Evolutionary conservation across 768 basidiomycete species (phyloP), one percentile per base, ranked within the genome.

Genomic region (Scleroderma bovista): DNA sequence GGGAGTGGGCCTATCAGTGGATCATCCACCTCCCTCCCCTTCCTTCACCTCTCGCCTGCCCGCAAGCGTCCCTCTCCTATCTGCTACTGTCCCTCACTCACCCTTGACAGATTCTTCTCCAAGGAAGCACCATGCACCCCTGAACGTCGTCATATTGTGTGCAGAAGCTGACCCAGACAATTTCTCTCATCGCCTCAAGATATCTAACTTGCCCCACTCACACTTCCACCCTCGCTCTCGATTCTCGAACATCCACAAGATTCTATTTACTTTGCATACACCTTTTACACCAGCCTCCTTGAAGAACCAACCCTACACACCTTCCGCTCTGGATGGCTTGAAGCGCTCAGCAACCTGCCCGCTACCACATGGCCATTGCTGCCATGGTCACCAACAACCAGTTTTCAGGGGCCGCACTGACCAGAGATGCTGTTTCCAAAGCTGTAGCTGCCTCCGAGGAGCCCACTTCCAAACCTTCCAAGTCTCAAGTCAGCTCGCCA

Each of bases 271-370:
- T 96, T 92, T 57, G 88, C 95, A 0, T 99, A 98, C 69, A 84
- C 83, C 0, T 95, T 94, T 60, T 98, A 98, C 71, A 86, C 93
- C 0, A 83, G 85, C 34, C 77, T 98, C 2, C 73, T 93, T 44
- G 95, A 97, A 61, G 88, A 96, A 62, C 81, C 78, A 9, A 75
- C 73, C 1, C 76, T 98, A 40, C 69, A 64, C 2, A 65, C 71
- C 8, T 96, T 92, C 73, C 82, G 84, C 51, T 72, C 79, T 2
- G 84, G 85, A 16, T 99, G 96, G 96, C 80, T 98, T 46, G 96
- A 99, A 65, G 92, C 94, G 3, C 82, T 99, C 15, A 95, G 96
- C 22, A 95, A 99, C 68, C 77, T 99, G 93, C 96, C 0, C 77
- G 94, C 33, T 98, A 97, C 66, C 80, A 88, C 45, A 95, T 96